Evolutionary conservation across 2,329 filamentous ascomycete species (phyloP), one percentile per base, ranked within the genome.

Genomic region (Ceratocystis diversiconidia): DNA sequence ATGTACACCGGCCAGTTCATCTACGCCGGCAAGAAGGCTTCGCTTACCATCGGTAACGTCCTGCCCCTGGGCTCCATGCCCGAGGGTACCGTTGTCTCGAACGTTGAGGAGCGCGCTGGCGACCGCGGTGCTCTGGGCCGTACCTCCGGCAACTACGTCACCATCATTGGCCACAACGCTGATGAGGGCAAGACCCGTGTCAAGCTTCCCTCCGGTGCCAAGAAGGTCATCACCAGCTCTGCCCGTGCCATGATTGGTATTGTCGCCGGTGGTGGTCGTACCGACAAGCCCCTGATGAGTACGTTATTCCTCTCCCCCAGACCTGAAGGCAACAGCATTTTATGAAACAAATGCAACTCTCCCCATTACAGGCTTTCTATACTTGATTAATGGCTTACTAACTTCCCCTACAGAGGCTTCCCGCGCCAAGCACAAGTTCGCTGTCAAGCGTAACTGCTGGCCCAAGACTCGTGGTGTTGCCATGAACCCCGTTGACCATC

Each of bases 381-480:
- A 12, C 12, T 80, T 84, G 73, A 83, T 72, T 32, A 52, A 44
- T 66, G 32, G 25, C 22, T 57, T 73, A 25, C 60, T 69, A 62
- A 66, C 61, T 57, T n/a, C 43, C 62, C 43, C 2, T 57, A 80
- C 83, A 89, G 86, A 99, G 92, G 94, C 94, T 76, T 97, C 92
- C 76, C 90, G 94, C 78, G 94, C 94, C 76, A 99, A 97, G 90
- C 92, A 97, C 79, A 99, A 99, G 89, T 99, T 96, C 83, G 91
- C 92, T 74, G 95, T 96, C 83, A 99, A 99, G 91, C 91, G 94
- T 79, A 97, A 99, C 90, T 92, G 87, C 78, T 99, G 94, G 94
- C 94, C 94, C 82, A 96, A 95, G 90, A 99, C 94, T 85, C 92
- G 94, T 94, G 94, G 94, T 96, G 94, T 99, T 88, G 94, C 94